Conservation (phyloP, 345 rosid genomes). For the Rhodamnia argentea region DNA sequence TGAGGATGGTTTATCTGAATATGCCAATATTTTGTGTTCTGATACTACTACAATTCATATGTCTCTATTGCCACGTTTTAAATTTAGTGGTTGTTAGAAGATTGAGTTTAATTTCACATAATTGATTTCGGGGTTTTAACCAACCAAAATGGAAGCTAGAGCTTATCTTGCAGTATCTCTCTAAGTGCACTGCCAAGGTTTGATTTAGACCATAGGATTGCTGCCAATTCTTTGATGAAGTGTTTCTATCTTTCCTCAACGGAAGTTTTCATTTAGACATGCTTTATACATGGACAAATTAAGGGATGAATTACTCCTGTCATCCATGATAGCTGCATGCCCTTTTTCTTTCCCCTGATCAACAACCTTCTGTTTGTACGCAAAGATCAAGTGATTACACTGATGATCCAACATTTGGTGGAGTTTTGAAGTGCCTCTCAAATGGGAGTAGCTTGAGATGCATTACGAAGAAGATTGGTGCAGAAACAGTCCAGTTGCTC, state of each 20-base stretch:
- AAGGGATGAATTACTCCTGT: not conserved
- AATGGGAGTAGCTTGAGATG: conserved; percentile 24
- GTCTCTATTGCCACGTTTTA: not conserved
- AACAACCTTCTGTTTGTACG: conserved; percentile 60
- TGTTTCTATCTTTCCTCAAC: not conserved
- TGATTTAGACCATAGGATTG: not conserved
- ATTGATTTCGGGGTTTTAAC: conserved; percentile 42
- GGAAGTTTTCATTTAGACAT: not conserved
- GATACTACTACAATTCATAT: not conserved
- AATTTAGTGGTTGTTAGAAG: not conserved
- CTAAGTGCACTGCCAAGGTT: conserved; percentile 56
- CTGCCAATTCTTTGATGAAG: not conserved
- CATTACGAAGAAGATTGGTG: conserved; percentile 45
- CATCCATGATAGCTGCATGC: not conserved
- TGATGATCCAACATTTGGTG: conserved; percentile 33
- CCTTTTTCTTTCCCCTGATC: not conserved
- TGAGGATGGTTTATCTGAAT: not conserved
- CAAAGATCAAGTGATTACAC: conserved; percentile 34
- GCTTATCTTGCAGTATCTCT: conserved; percentile 52
- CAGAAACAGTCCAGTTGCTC: conserved; percentile 55
- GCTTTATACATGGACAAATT: not conserved
- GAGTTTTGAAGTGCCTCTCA: conserved; percentile 48
- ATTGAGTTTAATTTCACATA: not conserved
- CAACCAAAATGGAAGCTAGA: conserved; percentile 83
- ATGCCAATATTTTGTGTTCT: not conserved